Base-by-base conservation (phyloP, 2,329 filamentous ascomycete species). In the Metarhizium album region DNA sequence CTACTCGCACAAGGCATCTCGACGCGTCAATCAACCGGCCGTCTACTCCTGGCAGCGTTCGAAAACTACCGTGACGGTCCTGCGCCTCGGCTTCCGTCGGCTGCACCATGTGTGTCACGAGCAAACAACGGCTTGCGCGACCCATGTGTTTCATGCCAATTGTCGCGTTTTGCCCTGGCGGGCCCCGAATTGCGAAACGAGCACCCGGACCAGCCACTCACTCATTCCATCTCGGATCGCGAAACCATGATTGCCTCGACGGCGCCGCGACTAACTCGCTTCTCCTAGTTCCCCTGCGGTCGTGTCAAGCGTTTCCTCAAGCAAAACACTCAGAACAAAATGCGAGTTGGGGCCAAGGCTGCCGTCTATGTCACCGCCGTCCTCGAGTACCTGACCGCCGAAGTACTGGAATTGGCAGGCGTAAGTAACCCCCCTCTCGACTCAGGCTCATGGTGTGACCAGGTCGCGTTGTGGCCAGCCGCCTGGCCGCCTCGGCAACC, bases 281-380 rank as follows among this genome's bases (percentile, higher is more conserved):
- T 35, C 22, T 16, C 4, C 13, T 67, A 98, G 93, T 98, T 98
- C 71, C 93, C 93, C 55, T 98, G 93, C 70, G 93, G 93, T 74
- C 93, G 93, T 85, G 93, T 98, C 73, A 98, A 98, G 86, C 90
- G 93, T 76, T 97, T 97, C 77, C 79, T 98, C 68, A 96, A 97
- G 82, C 90, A 89, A 72, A 96, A 96, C 75, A 97, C 93, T 47
- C 93, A 97, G 70, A 94, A 96, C 75, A 97, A 97, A 79, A 97
- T 96, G 88, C 91, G 93, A 73, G 94, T 98, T 60, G 93, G 93
- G 63, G 93, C 91, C 66, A 97, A 97, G 79, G 93, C 93, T 58
- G 90, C 93, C 59, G 93, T 98, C 63, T 98, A 98, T 69, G 89
- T 97, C 56, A 97, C 93, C 47, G 93, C 93, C 42, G 93, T 98